Conservation (phyloP, 495 filamentous ascomycete genomes). For the Neurospora sp. region DNA sequence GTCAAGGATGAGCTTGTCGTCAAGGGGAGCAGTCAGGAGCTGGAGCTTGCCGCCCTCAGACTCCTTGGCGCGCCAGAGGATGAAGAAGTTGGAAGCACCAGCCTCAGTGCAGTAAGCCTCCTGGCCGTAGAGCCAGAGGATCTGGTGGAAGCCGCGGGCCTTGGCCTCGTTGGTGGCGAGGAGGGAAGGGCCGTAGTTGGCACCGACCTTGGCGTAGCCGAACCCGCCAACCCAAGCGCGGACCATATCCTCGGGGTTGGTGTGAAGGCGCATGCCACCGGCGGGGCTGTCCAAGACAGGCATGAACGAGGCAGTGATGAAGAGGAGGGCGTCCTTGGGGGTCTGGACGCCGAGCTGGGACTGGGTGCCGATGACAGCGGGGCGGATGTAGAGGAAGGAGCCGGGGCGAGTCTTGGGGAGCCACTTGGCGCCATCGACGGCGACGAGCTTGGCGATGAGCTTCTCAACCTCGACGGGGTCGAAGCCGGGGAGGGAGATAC, state of each 20-base stretch:
- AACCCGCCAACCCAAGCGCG: constrained; percentile 91
- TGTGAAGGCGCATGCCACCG: constrained; percentile 65
- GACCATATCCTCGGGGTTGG: constrained; percentile 63
- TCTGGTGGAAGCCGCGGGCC: constrained; percentile 66
- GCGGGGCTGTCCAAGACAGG: constrained; percentile 46
- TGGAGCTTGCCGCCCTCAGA: constrained; percentile 51
- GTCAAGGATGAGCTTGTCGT: constrained; percentile 71
- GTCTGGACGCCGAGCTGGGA: constrained; percentile 69
- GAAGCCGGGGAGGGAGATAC: constrained; percentile 73
- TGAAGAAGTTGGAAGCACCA: constrained; percentile 88
- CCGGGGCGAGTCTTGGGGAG: constrained; percentile 58
- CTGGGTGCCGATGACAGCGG: constrained; percentile 76
- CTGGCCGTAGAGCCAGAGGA: constrained; percentile 80
- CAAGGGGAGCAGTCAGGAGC: constrained; percentile 74
- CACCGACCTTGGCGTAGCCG: constrained; percentile 81
- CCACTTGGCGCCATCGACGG: constrained; percentile 67
- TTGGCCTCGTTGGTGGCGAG: constrained; percentile 65
- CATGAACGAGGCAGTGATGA: constrained; percentile 69
- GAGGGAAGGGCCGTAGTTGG: constrained; percentile 81
- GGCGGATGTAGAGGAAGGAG: constrained; percentile 65
- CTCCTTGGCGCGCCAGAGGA: constrained; percentile 63
- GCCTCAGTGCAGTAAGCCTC: constrained; percentile 76
- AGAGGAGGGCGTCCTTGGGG: constrained; percentile 75
- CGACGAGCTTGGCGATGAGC: constrained; percentile 60
- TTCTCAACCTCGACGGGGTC: constrained; percentile 59